A percentile compares a stretch with the other conserved stretches of the same genome.
These are phyloP conservation scores for Aquilaria yunnanensis DNA, from an alignment of 345 rosid genomes.

Conservation along the genomic window DNA sequence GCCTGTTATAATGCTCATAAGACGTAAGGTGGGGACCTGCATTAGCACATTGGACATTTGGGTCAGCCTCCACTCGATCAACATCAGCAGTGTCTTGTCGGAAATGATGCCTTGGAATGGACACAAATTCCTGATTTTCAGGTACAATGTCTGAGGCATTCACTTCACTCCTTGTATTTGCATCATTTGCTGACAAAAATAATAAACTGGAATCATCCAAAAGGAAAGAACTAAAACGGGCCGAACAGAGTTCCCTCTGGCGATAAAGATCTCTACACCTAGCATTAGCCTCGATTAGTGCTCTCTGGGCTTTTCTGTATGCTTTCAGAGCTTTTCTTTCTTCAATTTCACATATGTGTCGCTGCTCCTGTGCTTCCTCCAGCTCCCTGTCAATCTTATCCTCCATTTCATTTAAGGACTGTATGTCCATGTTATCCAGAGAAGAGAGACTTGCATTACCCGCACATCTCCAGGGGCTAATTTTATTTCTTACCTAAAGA, in stretches of 20 bases:
- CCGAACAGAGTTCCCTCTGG: slow-evolving; percentile 69
- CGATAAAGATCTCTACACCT: slow-evolving; percentile 69
- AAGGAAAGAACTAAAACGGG: slow-evolving; percentile 58
- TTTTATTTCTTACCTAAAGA: slow-evolving; percentile 20
- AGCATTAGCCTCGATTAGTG: slow-evolving; percentile 80
- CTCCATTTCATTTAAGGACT: slow-evolving; percentile 58
- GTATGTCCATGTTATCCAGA: slow-evolving; percentile 32
- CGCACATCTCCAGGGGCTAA: slow-evolving; percentile 30
- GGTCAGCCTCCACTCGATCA: slow-evolving; percentile 25
- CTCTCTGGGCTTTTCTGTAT: slow-evolving; percentile 83
- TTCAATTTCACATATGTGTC: slow-evolving; percentile 78
- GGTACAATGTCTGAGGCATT: slow-evolving; percentile 25
- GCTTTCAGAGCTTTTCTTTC: slow-evolving; percentile 90
- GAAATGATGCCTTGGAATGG: slow-evolving; percentile 32
- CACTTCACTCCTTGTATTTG: slow-evolving; percentile 31
- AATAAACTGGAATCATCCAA: slow-evolving; percentile 48
- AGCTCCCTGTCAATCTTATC: slow-evolving; percentile 82
- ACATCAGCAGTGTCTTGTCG: slow-evolving; percentile 32
- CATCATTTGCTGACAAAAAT: slow-evolving; percentile 43
- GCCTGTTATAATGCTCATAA: slow-evolving; percentile 34
- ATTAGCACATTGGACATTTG: slow-evolving; percentile 17
- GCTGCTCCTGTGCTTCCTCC: slow-evolving; percentile 71
- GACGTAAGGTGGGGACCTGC: slow-evolving; percentile 20
- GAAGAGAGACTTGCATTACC: slow-evolving; percentile 31
- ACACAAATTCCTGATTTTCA: slow-evolving; percentile 35